A percentile compares a stretch with the other conserved stretches of the same genome.
Conservation (phyloP, 768 basidiomycete species). For the Strobilomyces echinocephalus region DNA sequence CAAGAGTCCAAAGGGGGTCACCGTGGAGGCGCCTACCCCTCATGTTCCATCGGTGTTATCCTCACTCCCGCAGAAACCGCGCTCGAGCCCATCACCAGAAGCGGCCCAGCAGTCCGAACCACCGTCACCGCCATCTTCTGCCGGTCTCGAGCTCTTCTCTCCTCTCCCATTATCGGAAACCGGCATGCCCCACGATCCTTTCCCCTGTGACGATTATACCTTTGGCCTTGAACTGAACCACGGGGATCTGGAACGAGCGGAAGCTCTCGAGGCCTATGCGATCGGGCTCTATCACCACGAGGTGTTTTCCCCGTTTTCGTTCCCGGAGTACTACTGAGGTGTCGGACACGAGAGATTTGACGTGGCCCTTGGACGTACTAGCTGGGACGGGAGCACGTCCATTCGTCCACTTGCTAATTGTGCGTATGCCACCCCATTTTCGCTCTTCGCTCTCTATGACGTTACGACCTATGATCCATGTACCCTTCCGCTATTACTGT, state of each 20-base stretch:
- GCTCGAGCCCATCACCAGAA: constrained; percentile 6
- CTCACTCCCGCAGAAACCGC: not conserved
- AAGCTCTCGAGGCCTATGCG: constrained; percentile 28
- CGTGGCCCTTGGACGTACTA: not conserved
- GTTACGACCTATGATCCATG: too few relatives aligned
- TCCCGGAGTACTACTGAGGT: constrained; percentile 18
- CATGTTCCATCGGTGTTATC: constrained; percentile 17
- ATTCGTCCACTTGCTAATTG: not conserved
- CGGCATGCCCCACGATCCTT: constrained; percentile 1
- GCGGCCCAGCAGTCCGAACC: not conserved
- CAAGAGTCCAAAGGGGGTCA: too few relatives aligned
- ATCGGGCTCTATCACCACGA: constrained; percentile 27
- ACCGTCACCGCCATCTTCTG: constrained; percentile 1
- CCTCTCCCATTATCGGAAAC: not conserved
- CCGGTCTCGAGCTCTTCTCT: not conserved
- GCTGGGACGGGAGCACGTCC: not conserved
- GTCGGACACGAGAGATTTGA: not conserved
- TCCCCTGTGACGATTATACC: not conserved
- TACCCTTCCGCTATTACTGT: not conserved
- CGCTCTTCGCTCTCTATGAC: not conserved
- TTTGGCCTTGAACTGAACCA: constrained; percentile 3
- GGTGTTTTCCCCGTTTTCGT: constrained; percentile 18
- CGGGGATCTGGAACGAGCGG: constrained; percentile 23
- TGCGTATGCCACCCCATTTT: too few relatives aligned
- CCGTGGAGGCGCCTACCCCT: too few relatives aligned